A percentile compares a stretch with the other conserved stretches of the same genome.
Evolutionary conservation across 2,329 filamentous ascomycete species (phyloP).

Genomic region (Beauveria medogensis): DNA sequence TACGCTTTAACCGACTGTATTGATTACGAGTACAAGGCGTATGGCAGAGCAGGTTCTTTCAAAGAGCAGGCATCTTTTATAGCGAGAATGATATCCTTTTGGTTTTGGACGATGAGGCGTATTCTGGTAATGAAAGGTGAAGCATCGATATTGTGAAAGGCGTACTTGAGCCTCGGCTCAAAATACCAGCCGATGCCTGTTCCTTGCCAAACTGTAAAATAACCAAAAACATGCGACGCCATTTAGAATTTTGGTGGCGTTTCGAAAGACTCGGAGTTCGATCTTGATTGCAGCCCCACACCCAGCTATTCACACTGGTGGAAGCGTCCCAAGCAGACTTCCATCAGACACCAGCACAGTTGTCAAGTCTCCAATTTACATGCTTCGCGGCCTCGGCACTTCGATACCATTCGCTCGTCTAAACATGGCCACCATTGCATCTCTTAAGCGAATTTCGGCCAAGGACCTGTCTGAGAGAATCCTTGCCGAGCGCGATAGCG

Average conservation of each 20-base stretch:
- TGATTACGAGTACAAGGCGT: not conserved
- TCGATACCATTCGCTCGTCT: not conserved
- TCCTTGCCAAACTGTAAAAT: too few relatives aligned
- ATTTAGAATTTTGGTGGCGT: too few relatives aligned
- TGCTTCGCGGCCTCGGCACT: not conserved
- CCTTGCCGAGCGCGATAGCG: conserved; percentile 36
- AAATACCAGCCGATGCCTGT: too few relatives aligned
- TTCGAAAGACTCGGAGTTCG: too few relatives aligned
- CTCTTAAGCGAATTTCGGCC: conserved; percentile 52
- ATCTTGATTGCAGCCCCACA: too few relatives aligned
- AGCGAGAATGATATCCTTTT: conserved; percentile 11
- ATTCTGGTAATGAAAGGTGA: not conserved
- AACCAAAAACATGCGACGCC: too few relatives aligned
- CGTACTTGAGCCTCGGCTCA: too few relatives aligned
- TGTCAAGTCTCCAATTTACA: not conserved
- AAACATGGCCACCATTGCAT: not conserved
- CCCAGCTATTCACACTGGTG: not conserved
- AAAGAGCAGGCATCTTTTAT: conserved; percentile 2
- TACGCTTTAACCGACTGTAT: not conserved
- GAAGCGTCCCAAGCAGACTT: not conserved
- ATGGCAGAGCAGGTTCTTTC: not conserved
- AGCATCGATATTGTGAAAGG: not conserved
- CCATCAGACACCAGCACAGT: not conserved
- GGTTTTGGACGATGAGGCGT: not conserved
- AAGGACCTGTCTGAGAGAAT: conserved; percentile 60